Percentiles rank a stretch among this genome's conserved stretches.
phyloP scores from a whole-genome alignment of 192 early-diverging fungal genomes.

The Coemansia sp. region DNA sequence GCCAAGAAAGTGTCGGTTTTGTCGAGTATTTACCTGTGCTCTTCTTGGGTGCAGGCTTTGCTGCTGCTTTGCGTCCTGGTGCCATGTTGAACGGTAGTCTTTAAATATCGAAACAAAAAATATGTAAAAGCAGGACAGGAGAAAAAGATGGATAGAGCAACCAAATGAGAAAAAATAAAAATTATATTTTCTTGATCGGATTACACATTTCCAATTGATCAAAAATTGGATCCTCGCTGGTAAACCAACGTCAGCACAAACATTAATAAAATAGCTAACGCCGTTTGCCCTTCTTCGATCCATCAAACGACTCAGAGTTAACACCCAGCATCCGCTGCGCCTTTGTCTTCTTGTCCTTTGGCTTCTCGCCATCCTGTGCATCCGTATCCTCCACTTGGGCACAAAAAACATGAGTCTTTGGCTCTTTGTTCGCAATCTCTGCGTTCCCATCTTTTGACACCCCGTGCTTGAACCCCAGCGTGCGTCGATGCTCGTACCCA shows the following conservation, averaged over 20 bases:
- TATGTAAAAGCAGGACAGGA: not conserved
- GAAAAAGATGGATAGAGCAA: not conserved
- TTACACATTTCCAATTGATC: not conserved
- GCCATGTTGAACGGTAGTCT: not conserved
- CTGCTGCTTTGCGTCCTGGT: conserved; percentile 12
- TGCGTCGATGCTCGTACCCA: conserved; percentile 90
- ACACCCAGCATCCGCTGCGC: not conserved
- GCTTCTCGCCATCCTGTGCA: not conserved
- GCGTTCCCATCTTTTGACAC: conserved; percentile 71
- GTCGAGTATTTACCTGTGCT: conserved; percentile 15
- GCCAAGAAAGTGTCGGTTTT: not conserved
- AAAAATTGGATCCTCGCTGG: too few relatives aligned
- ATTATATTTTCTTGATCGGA: not conserved
- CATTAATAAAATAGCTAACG: not conserved
- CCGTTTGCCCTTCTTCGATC: not conserved
- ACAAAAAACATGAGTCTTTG: conserved; percentile 68
- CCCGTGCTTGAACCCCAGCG: conserved; percentile 89
- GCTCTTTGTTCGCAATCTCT: conserved; percentile 69
- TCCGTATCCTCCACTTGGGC: not conserved
- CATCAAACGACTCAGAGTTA: not conserved
- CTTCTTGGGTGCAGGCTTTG: conserved; percentile 19
- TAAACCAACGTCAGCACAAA: too few relatives aligned
- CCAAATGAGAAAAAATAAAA: not conserved
- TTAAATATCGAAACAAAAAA: not conserved
- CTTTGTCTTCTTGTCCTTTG: not conserved